Base-by-base conservation (phyloP, 306 rosid species). In the Medicago ruthenica region DNA sequence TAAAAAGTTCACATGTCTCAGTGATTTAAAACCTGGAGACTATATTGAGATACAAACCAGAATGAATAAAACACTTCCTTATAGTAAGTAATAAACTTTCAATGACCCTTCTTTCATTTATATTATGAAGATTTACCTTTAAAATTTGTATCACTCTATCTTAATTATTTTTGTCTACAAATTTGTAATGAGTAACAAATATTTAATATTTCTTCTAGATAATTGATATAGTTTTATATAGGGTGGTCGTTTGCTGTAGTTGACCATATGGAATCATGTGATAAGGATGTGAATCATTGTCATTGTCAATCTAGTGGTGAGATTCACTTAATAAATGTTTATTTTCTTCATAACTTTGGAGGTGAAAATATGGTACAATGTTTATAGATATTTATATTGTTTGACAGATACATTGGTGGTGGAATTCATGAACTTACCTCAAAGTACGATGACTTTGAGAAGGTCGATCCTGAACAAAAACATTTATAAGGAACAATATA, bases 211-310 rank as follows among this genome's bases (percentile, higher is more conserved):
- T 55, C 15, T 20, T 55, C 53, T 47, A 47, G 27, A 21, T 55
- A 10, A 55, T 58, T 18, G 47, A 17, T 37, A 17, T 12, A 37
- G 39, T 36, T 54, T 4, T 55, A 21, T 22, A 71, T 62, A 91
- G 96, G 87, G 27, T 91, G 93, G 93, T 86, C 88, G 85, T 83
- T 80, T 65, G 92, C 88, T 9, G 76, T 75, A 22, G 69, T 91
- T 68, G 88, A 85, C 57, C n/a, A n/a, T n/a, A n/a, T n/a, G 68
- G 84, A 83, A 31, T 21, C 74, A 8, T 91, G 93, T 36, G 79
- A 88, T 34, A 68, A 78, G 74, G 61, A 75, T 24, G 67, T 18
- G 67, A 76, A 45, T 76, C 76, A 51, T 70, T 91, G 96, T 73
- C 36, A 17, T 16, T 91, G 96, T 76, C 83, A 76, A n/a, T 6